Percentiles rank a stretch among this genome's conserved stretches.
Evolutionary conservation across 2,329 filamentous ascomycete genomes (phyloP).

Genomic region (Xylariaceae sp.): DNA sequence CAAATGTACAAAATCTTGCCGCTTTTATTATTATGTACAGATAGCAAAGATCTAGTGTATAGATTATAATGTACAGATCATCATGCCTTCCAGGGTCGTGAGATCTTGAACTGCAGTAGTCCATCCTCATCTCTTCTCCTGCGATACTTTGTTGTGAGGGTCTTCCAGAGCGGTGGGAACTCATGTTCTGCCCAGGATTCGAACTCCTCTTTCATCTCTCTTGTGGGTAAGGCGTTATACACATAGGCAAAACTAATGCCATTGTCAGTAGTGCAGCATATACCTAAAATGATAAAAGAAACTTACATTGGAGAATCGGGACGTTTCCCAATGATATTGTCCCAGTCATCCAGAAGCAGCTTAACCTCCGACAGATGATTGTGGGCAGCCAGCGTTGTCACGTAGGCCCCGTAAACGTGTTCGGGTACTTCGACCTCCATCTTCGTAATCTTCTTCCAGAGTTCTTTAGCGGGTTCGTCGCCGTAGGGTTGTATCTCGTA

Average conservation of each 20-base stretch:
- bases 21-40: constrained; percentile 40
- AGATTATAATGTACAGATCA: constrained; percentile 42
- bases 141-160: constrained; percentile 61
- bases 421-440: constrained; percentile 82
- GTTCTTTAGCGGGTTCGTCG: constrained; percentile 64
- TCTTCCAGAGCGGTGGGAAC: constrained; percentile 72
- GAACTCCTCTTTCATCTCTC: constrained; percentile 70
- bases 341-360: constrained; percentile 69
- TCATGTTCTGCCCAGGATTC: constrained; percentile 74
- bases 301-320: constrained; percentile 39
- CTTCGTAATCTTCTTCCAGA: constrained; percentile 73
- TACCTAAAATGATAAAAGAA: background rate
- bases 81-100: constrained; percentile 56
- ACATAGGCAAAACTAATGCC: constrained; percentile 68
- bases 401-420: constrained; percentile 76
- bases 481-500: constrained; percentile 70
- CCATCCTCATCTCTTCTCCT: constrained; percentile 51
- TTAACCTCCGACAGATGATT: constrained; percentile 72
- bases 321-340: constrained; percentile 60
- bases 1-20: constrained; percentile 36
- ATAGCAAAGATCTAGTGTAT: constrained; percentile 32
- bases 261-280: constrained; percentile 23
- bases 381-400: constrained; percentile 76
- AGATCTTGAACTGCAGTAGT: constrained; percentile 56
- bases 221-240: constrained; percentile 74